phyloP scores from a whole-genome alignment of 768 basidiomycete genomes.

The Sporobolomyces pararoseus region DNA sequence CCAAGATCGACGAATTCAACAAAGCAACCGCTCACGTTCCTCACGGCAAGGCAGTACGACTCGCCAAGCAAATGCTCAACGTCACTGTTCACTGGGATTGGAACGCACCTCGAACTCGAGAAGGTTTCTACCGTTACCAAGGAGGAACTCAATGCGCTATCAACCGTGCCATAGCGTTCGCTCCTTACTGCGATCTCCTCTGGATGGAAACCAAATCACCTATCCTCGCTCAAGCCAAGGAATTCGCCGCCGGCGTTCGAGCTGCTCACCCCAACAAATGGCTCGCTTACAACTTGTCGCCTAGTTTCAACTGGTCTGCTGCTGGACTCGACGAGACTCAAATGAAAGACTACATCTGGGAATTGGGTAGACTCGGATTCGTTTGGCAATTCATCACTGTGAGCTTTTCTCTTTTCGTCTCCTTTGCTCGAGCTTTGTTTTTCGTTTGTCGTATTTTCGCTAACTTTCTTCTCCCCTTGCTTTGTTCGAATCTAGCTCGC shows the following conservation, averaged over 20 bases:
- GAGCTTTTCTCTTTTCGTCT: slow-evolving; percentile 44
- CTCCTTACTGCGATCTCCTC: slow-evolving; percentile 83
- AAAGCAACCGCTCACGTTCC: slow-evolving; percentile 65
- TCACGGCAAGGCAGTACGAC: slow-evolving; percentile 63
- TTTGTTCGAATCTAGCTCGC: slow-evolving; percentile 65
- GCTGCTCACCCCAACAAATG: slow-evolving; percentile 79
- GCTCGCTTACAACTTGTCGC: slow-evolving; percentile 89
- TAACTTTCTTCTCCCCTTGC: neutral
- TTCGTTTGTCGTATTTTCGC: neutral
- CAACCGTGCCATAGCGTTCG: slow-evolving; percentile 84
- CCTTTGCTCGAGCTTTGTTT: too few species aligned
- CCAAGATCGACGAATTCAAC: slow-evolving; percentile 61
- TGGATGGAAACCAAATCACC: slow-evolving; percentile 99
- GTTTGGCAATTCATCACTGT: slow-evolving; percentile 99
- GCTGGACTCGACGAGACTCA: slow-evolving; percentile 80
- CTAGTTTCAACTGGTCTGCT: slow-evolving; percentile 57
- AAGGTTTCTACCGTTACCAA: slow-evolving; percentile 95
- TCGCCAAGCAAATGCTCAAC: slow-evolving; percentile 55
- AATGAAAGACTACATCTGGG: slow-evolving; percentile 86
- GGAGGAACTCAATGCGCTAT: slow-evolving; percentile 93
- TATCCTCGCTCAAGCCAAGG: slow-evolving; percentile 81
- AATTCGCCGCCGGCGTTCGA: slow-evolving; percentile 80
- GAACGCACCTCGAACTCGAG: slow-evolving; percentile 88
- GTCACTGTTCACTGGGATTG: slow-evolving; percentile 72
- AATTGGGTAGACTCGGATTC: slow-evolving; percentile 90